Conservation (phyloP, 352 stramenopile species). For the Phytophthora pluvialis region DNA sequence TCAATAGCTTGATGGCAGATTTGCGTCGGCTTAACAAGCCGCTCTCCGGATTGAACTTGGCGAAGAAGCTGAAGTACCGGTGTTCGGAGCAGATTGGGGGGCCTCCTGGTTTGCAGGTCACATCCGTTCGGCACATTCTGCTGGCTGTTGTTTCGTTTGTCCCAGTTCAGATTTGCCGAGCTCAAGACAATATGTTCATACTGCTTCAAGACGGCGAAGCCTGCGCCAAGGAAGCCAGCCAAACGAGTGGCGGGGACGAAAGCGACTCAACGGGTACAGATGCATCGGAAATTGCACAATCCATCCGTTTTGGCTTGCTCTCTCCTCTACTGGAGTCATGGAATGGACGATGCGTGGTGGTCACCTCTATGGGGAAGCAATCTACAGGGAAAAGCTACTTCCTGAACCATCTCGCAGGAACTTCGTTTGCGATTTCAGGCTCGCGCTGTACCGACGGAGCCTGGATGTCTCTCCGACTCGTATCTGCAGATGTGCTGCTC, state of each 20-base stretch:
- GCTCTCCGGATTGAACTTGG: conserved; percentile 23
- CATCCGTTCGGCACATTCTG: conserved; percentile 9
- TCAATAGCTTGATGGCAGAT: conserved; percentile 53
- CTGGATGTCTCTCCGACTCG: conserved; percentile 44
- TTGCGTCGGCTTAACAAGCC: conserved; percentile 46
- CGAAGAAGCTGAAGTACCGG: conserved; percentile 16
- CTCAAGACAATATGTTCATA: conserved; percentile 59
- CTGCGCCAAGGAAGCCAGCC: background rate
- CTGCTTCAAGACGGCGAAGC: conserved; percentile 50
- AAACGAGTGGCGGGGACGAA: background rate
- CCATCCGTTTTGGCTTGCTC: conserved; percentile 44
- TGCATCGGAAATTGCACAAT: conserved; percentile 51
- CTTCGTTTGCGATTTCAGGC: conserved; percentile 64
- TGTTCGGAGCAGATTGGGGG: conserved; percentile 5
- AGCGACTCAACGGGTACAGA: conserved; percentile 22
- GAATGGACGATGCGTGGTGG: conserved; percentile 31
- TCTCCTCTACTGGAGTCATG: conserved; percentile 42
- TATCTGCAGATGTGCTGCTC: conserved; percentile 47
- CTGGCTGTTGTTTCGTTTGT: conserved; percentile 58
- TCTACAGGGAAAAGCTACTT: conserved; percentile 85
- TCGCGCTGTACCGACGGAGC: conserved; percentile 44
- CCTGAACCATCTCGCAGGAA: conserved; percentile 70
- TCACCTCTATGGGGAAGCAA: conserved; percentile 59
- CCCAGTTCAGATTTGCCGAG: conserved; percentile 74
- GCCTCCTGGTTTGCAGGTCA: background rate